Evolutionary conservation across 768 basidiomycete species (phyloP), one percentile per base, ranked within the genome.

Genomic region (Pleurotus sapidus): DNA sequence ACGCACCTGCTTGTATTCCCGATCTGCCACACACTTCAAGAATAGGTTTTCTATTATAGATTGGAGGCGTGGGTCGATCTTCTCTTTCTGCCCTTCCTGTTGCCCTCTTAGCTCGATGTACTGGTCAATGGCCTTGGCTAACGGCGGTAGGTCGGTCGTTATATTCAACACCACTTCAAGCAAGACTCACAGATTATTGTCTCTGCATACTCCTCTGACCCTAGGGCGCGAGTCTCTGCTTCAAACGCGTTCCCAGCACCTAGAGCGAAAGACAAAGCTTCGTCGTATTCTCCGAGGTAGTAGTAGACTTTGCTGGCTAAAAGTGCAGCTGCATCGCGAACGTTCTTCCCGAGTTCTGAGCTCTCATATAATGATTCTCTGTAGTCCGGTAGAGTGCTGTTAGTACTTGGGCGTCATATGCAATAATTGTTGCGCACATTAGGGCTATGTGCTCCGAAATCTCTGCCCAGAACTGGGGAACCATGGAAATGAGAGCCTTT

Each of bases 241-340:
- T 92, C 88, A 67, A 98, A 98, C 68, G 91, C 88, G 69, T 74
- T 78, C 57, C 91, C 94, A 15, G 96, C 93, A 57, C 90, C 89
- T 47, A 99, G 84, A 18, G 97, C 97, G 67, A 98, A 98, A 11
- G 92, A 89, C 58, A 99, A 82, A 25, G 95, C 93, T 69, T 99
- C 97, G 66, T 95, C 93, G 64, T 96, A 91, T 70, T 93, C 92
- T 61, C 91, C 94, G 49, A 99, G 80, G 80, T 90, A 96, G 74
- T 94, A 98, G 74, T 98, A 98, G 49, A 98, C 91, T 71, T 98
- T 98, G 80, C 94, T 95, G n/a, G 91, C 89, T 25, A 99, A 81
- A 50, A 98, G 77, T 18, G 95, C 93, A 17, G 97, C 95, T 50
- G 87, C 82, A 65, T 91, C 84, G 38, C 91, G 88, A 12, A 89